These are phyloP conservation scores for Adansonia gregorii DNA, from an alignment of 441 rosid species.

Conservation along the genomic window DNA sequence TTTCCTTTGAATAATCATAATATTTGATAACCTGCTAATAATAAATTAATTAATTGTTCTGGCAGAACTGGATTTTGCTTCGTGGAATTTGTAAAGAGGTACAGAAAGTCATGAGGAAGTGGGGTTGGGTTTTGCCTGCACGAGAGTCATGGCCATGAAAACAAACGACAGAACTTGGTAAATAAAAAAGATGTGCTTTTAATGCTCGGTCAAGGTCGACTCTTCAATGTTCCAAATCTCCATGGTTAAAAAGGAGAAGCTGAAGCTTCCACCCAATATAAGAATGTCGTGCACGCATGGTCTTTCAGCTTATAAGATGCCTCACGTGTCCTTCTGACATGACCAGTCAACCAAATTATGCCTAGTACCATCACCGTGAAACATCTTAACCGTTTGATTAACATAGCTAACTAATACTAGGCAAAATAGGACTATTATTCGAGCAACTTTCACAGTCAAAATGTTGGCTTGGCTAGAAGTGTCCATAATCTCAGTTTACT, in stretches of 20 bases:
- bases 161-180: no score
- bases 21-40: neutral
- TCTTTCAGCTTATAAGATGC: neutral
- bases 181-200: neutral
- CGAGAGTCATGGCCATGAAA: neutral
- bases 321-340: neutral
- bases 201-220: constrained; percentile 4
- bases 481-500: no score
- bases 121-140: neutral
- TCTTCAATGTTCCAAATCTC: neutral
- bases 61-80: neutral
- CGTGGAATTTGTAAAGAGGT: neutral
- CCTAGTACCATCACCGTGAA: neutral
- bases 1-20: neutral
- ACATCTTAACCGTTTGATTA: neutral
- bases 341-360: neutral
- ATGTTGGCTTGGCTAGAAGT: neutral
- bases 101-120: neutral
- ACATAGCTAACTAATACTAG: neutral
- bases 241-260: neutral
- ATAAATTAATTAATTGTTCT: neutral
- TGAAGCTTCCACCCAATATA: neutral
- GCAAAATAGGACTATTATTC: neutral
- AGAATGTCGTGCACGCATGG: constrained; percentile 19
- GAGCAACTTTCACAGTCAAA: neutral